Conservation (phyloP, 2,329 filamentous ascomycete genomes). For the Verticillium isaacii region DNA sequence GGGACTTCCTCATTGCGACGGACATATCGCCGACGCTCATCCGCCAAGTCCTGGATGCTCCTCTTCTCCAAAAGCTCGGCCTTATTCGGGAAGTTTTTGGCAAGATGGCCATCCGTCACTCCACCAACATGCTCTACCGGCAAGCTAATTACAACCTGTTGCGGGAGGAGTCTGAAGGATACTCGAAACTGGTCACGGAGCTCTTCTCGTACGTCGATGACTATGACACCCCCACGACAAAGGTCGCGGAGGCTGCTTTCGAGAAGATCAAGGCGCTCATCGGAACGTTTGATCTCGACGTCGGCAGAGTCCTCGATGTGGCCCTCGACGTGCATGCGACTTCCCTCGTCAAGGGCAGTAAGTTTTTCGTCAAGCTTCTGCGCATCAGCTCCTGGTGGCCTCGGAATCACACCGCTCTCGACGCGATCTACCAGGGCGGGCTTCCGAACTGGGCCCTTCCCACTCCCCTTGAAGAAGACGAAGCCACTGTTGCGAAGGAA, state of each 20-base stretch:
- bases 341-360: constrained; percentile 84
- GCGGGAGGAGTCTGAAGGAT: constrained; percentile 93
- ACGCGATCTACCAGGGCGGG: constrained; percentile 52
- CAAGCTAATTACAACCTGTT: constrained; percentile 96
- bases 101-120: constrained; percentile 78
- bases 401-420: constrained; percentile 32
- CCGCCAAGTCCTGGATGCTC: constrained; percentile 77
- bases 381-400: constrained; percentile 97
- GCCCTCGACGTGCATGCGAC: constrained; percentile 93
- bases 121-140: constrained; percentile 88
- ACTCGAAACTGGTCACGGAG: constrained; percentile 92
- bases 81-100: constrained; percentile 82
- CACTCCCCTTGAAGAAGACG: constrained; percentile 63
- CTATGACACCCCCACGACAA: constrained; percentile 48
- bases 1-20: constrained; percentile 66
- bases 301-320: constrained; percentile 89
- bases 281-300: constrained; percentile 94
- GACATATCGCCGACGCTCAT: constrained; percentile 67
- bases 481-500: constrained; percentile 47
- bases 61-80: constrained; percentile 68
- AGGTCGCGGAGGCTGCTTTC: constrained; percentile 79
- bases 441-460: constrained; percentile 86
- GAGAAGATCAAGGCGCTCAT: constrained; percentile 91
- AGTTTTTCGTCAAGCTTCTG: constrained; percentile 91
- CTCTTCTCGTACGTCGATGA: constrained; percentile 74